Conservation (phyloP, 1,284 basidiomycete species). For the Sanghuangporus weigelae region DNA sequence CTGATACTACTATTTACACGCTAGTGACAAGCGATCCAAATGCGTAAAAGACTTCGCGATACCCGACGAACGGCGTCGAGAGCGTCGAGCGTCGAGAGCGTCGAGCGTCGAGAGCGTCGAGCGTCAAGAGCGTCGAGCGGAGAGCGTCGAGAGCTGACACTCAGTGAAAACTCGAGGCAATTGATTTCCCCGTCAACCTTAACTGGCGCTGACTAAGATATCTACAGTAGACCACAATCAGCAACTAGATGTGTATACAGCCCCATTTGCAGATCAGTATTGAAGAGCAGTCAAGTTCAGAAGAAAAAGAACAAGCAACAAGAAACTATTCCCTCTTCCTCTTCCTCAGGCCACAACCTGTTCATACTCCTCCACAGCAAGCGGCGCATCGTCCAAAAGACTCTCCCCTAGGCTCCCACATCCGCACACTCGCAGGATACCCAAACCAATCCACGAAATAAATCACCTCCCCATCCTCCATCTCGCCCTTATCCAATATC, state of each 20-base stretch:
- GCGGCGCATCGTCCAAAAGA: slow-evolving; percentile 43
- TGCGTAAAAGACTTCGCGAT: not conserved
- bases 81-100: not conserved
- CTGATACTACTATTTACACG: no score
- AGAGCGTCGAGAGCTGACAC: no score
- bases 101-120: no score
- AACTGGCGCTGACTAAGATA: no score
- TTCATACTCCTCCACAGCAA: slow-evolving; percentile 34
- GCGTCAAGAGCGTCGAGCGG: no score
- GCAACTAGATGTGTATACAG: no score
- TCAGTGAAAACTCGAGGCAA: no score
- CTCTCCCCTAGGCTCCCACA: slow-evolving; percentile 54
- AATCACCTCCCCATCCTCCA: slow-evolving; percentile 17
- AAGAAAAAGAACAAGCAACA: no score
- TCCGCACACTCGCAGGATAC: slow-evolving; percentile 49
- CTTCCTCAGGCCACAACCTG: not conserved
- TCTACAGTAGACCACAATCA: no score
- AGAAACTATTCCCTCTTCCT: not conserved
- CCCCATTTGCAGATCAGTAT: no score
- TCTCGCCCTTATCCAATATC: slow-evolving; percentile 34
- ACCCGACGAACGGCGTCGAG: not conserved
- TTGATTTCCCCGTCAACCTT: no score
- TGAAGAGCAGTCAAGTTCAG: no score
- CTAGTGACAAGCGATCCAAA: not conserved
- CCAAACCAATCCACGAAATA: slow-evolving; percentile 54